phyloP scores from a whole-genome alignment of 2,329 filamentous ascomycete genomes.

The Aureobasidium sp. region DNA sequence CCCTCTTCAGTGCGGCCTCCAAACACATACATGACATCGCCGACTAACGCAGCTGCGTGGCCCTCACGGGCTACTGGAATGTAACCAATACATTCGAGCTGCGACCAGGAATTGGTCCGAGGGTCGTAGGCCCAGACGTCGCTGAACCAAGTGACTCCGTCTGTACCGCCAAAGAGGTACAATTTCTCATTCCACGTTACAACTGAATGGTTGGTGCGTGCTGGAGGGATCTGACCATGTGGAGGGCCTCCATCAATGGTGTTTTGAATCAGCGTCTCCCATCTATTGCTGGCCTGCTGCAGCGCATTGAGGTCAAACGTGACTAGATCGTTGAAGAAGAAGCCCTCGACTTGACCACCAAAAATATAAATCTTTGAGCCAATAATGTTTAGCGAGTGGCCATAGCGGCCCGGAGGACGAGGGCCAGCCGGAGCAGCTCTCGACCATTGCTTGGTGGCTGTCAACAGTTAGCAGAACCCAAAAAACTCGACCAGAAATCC shows the following conservation, averaged over 20 bases:
- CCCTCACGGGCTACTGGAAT: constrained; percentile 91
- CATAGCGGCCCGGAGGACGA: constrained; percentile 83
- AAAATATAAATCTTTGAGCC: constrained; percentile 97
- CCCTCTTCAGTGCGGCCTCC: constrained; percentile 93
- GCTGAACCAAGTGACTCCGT: constrained; percentile 95
- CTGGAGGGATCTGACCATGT: constrained; percentile 65
- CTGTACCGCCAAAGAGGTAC: constrained; percentile 95
- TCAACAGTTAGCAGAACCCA: constrained; percentile 23
- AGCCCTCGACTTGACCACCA: constrained; percentile 92
- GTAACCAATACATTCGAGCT: constrained; percentile 94
- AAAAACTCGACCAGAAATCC: not conserved
- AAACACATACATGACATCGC: constrained; percentile 99
- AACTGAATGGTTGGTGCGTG: constrained; percentile 89
- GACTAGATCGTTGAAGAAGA: constrained; percentile 94
- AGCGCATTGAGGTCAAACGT: constrained; percentile 94
- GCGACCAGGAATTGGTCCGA: constrained; percentile 69
- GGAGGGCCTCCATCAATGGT: constrained; percentile 54
- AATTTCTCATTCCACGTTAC: constrained; percentile 89
- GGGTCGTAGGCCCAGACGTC: constrained; percentile 97
- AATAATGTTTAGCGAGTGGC: constrained; percentile 91
- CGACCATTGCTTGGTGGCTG: constrained; percentile 97
- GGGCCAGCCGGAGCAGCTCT: constrained; percentile 80
- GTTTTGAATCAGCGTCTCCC: constrained; percentile 84
- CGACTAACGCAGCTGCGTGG: constrained; percentile 84
- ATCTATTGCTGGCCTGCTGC: constrained; percentile 82